These are phyloP conservation scores for Citrus unshiu DNA, from an alignment of 345 rosid genomes.

Conservation along the genomic window DNA sequence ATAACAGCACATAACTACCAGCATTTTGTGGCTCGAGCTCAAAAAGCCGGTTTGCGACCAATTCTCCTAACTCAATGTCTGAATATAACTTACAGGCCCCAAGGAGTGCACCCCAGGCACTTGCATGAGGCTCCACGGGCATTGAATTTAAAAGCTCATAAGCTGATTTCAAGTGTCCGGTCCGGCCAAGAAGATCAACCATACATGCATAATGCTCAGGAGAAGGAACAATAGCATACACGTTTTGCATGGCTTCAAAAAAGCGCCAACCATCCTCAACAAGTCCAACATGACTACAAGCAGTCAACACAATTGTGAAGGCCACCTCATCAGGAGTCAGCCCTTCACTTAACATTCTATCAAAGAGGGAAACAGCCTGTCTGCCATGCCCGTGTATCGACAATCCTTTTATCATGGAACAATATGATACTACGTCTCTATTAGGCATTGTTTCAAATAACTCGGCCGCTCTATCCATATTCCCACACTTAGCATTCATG, in stretches of 20 bases:
- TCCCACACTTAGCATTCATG: slow-evolving; percentile 83
- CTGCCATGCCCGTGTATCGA: slow-evolving; percentile 49
- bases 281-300: slow-evolving; percentile 59
- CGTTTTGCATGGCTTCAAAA: slow-evolving; percentile 47
- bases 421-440: slow-evolving; percentile 48
- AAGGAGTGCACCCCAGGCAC: slow-evolving; percentile 75
- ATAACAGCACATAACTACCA: slow-evolving; percentile 63
- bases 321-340: slow-evolving; percentile 62
- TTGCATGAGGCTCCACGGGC: slow-evolving; percentile 53
- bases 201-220: slow-evolving; percentile 64
- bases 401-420: slow-evolving; percentile 68
- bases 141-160: slow-evolving; percentile 46
- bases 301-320: slow-evolving; percentile 59
- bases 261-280: slow-evolving; percentile 52
- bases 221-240: slow-evolving; percentile 45
- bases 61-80: slow-evolving; percentile 50
- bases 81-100: slow-evolving; percentile 56
- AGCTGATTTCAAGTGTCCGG: slow-evolving; percentile 53
- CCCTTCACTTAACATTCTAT: slow-evolving; percentile 60
- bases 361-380: slow-evolving; percentile 48
- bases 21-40: slow-evolving; percentile 62
- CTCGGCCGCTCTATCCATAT: slow-evolving; percentile 49
- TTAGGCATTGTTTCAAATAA: slow-evolving; percentile 53
- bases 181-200: slow-evolving; percentile 63
- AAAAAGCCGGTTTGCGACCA: slow-evolving; percentile 44